Conservation (phyloP, 1,284 basidiomycete genomes). For the Microbotryum violaceum region DNA sequence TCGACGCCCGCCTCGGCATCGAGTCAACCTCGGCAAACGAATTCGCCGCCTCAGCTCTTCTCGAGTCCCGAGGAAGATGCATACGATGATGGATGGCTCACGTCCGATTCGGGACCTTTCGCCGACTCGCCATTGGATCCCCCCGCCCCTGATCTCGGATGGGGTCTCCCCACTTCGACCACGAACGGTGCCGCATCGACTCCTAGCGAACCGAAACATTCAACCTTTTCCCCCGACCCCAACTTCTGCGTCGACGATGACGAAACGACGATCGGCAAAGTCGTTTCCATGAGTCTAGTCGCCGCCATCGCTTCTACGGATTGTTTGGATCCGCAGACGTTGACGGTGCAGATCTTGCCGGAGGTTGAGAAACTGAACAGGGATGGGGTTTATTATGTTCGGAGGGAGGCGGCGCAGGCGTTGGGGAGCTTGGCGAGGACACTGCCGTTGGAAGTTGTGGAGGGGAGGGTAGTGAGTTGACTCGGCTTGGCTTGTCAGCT, state of each 20-base stretch:
- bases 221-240: constrained; percentile 24
- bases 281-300: constrained; percentile 89
- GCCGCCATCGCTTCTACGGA: constrained; percentile 57
- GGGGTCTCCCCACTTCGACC: background rate
- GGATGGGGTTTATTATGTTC: constrained; percentile 73
- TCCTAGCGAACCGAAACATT: constrained; percentile 13
- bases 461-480: constrained; percentile 54
- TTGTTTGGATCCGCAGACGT: constrained; percentile 52
- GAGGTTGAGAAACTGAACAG: constrained; percentile 72
- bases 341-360: constrained; percentile 61
- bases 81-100: constrained; percentile 17
- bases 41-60: constrained; percentile 7
- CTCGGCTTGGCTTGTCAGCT: background rate
- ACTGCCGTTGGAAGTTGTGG: constrained; percentile 62
- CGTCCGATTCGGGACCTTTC: background rate
- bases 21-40: background rate
- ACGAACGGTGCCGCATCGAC: background rate
- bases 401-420: constrained; percentile 83
- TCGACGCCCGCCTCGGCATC: background rate
- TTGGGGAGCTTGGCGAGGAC: constrained; percentile 80
- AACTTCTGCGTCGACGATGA: constrained; percentile 33
- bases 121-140: background rate
- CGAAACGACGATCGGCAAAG: constrained; percentile 76
- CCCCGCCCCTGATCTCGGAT: background rate
- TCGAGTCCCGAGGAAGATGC: constrained; percentile 23